Evolutionary conservation across 805 yeast genomes (phyloP).

Genomic region (Phaffomyces thermotolerans): DNA sequence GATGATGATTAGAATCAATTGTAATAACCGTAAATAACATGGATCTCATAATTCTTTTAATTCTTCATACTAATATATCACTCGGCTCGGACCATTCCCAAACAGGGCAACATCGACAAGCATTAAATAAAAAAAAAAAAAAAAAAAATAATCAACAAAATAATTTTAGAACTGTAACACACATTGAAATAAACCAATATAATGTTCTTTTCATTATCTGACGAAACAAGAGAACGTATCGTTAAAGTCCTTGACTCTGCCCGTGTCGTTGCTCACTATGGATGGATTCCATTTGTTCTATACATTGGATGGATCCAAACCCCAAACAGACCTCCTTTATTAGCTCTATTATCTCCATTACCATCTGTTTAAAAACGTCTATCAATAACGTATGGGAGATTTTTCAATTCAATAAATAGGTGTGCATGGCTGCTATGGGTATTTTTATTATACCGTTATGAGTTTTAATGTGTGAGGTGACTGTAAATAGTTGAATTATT

Average conservation of each 20-base stretch:
- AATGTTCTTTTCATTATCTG: conserved; percentile 37
- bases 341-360: conserved; percentile 70
- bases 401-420: too few species aligned
- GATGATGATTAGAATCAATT: too few species aligned
- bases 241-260: conserved; percentile 74
- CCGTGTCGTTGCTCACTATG: conserved; percentile 86
- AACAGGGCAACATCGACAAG: too few species aligned
- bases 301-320: conserved; percentile 85
- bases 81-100: neutral
- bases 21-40: too few species aligned
- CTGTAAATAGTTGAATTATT: neutral
- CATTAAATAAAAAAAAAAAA: neutral
- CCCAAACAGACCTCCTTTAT: conserved; percentile 75
- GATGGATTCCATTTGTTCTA: conserved; percentile 92
- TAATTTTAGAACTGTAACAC: neutral
- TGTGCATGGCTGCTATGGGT: too few species aligned
- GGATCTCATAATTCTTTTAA: too few species aligned
- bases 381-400: neutral
- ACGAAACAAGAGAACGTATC: conserved; percentile 70
- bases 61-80: too few species aligned
- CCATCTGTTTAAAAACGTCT: conserved; percentile 65
- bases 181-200: conserved; percentile 1
- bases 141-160: neutral
- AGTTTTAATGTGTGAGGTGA: neutral
- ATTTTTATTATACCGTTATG: too few species aligned